Percentiles rank a stretch among this genome's conserved stretches.
Conservation (phyloP, 2,329 filamentous ascomycete genomes). For the Talaromyces islandicus region DNA sequence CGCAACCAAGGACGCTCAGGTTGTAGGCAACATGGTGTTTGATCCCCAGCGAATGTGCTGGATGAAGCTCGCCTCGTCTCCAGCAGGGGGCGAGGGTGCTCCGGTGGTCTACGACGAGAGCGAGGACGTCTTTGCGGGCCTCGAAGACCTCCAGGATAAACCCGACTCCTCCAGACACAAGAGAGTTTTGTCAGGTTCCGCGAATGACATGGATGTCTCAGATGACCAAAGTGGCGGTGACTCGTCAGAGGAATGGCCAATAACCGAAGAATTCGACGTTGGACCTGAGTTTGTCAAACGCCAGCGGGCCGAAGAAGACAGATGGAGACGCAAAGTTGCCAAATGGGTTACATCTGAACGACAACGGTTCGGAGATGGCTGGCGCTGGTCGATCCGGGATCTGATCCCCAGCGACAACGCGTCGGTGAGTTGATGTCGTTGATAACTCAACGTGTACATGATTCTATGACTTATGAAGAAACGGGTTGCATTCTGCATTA, state of each 20-base stretch:
- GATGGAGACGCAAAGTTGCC: conserved; percentile 83
- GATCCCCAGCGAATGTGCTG: conserved; percentile 97
- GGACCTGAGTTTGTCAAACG: conserved; percentile 87
- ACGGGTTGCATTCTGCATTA: not conserved
- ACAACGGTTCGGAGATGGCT: conserved; percentile 45
- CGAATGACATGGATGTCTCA: conserved; percentile 22
- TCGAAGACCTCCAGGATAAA: conserved; percentile 82
- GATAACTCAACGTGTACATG: not conserved
- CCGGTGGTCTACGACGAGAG: conserved; percentile 71
- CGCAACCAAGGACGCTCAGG: conserved; percentile 76
- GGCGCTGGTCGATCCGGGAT: conserved; percentile 68
- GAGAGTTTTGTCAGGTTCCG: conserved; percentile 15
- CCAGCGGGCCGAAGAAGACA: conserved; percentile 84
- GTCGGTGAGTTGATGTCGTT: not conserved
- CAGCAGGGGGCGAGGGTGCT: conserved; percentile 12
- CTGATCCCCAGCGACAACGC: conserved; percentile 24
- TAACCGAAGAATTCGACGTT: conserved; percentile 96
- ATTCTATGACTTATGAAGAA: not conserved
- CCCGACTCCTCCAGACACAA: conserved; percentile 14
- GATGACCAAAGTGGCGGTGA: conserved; percentile 40
- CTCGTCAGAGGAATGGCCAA: conserved; percentile 66
- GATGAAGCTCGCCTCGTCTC: conserved; percentile 64
- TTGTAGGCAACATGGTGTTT: conserved; percentile 97
- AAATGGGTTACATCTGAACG: conserved; percentile 67
- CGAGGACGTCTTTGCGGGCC: conserved; percentile 88